Conservation (phyloP, 2,329 filamentous ascomycete species). For the Pseudogymnoascus sp. region DNA sequence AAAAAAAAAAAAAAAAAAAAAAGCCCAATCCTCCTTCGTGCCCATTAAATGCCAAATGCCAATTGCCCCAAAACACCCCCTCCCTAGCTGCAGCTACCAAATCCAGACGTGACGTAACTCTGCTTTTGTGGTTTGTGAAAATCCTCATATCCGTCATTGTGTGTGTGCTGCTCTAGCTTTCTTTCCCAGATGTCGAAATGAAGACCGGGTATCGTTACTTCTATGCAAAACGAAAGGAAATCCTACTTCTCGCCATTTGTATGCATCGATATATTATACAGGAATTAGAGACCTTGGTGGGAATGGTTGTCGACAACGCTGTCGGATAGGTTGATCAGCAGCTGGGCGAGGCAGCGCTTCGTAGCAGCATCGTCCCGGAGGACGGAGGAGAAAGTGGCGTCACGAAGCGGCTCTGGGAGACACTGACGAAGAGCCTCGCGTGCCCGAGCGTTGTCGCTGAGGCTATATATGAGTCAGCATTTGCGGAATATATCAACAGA, state of each 20-base stretch:
- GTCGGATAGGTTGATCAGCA: conserved; percentile 92
- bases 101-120: background rate
- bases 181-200: conserved; percentile 18
- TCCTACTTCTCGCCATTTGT: conserved; percentile 19
- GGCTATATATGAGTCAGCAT: conserved; percentile 41
- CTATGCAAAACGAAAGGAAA: conserved; percentile 29
- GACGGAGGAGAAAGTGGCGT: conserved; percentile 94
- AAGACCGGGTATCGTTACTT: conserved; percentile 29
- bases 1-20: conserved; percentile 16
- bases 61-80: conserved; percentile 1
- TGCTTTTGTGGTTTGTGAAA: conserved; percentile 7
- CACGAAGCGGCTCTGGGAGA: conserved; percentile 93
- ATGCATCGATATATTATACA: conserved; percentile 24
- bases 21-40: background rate
- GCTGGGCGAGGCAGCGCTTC: conserved; percentile 93
- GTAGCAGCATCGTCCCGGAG: conserved; percentile 95
- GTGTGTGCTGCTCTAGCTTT: conserved; percentile 10
- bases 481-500: background rate
- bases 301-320: conserved; percentile 51
- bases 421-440: conserved; percentile 93
- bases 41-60: conserved; percentile 3
- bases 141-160: conserved; percentile 8
- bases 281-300: conserved; percentile 26
- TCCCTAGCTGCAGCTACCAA: conserved; percentile 8
- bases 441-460: conserved; percentile 93